These are phyloP conservation scores for Aaosphaeria pasadenensis DNA, from an alignment of 2,329 filamentous ascomycete genomes.

Conservation along the genomic window DNA sequence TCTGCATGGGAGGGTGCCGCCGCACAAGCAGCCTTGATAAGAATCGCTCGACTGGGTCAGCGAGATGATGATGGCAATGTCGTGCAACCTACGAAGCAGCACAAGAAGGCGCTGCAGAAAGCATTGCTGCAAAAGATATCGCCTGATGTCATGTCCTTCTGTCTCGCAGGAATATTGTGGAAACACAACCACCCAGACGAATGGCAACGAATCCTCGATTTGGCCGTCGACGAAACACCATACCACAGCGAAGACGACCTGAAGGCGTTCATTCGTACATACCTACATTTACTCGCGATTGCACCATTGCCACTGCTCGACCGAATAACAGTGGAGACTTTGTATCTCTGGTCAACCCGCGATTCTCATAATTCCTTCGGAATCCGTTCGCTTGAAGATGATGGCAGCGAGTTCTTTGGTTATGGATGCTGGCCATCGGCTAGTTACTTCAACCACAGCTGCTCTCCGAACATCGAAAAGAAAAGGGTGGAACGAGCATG, in stretches of 20 bases:
- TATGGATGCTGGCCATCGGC: slow-evolving; percentile 47
- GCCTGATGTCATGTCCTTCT: slow-evolving; percentile 42
- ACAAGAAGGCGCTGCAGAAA: slow-evolving; percentile 28
- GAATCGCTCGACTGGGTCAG: slow-evolving; percentile 15
- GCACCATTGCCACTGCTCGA: slow-evolving; percentile 36
- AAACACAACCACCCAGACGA: slow-evolving; percentile 22
- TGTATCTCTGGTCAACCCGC: slow-evolving; percentile 35
- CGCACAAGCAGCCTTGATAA: slow-evolving; percentile 24
- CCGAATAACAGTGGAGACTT: slow-evolving; percentile 30
- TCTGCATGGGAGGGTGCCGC: slow-evolving; percentile 23
- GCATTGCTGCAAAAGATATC: slow-evolving; percentile 26
- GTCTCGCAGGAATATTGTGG: slow-evolving; percentile 40
- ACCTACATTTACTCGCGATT: slow-evolving; percentile 42
- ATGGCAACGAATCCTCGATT: slow-evolving; percentile 33
- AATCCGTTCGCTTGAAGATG: slow-evolving; percentile 43
- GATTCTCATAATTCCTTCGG: slow-evolving; percentile 49
- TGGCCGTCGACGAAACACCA: slow-evolving; percentile 41
- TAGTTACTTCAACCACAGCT: slow-evolving; percentile 50
- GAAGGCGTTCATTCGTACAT: slow-evolving; percentile 36
- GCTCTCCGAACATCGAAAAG: slow-evolving; percentile 44
- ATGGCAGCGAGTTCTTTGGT: slow-evolving; percentile 48
- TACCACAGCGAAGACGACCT: slow-evolving; percentile 43
- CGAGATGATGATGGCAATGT: background rate
- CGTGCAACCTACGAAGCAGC: slow-evolving; percentile 27
- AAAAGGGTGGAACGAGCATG: slow-evolving; percentile 39